phyloP scores from a whole-genome alignment of 345 rosid genomes.

The Brassica nigra region DNA sequence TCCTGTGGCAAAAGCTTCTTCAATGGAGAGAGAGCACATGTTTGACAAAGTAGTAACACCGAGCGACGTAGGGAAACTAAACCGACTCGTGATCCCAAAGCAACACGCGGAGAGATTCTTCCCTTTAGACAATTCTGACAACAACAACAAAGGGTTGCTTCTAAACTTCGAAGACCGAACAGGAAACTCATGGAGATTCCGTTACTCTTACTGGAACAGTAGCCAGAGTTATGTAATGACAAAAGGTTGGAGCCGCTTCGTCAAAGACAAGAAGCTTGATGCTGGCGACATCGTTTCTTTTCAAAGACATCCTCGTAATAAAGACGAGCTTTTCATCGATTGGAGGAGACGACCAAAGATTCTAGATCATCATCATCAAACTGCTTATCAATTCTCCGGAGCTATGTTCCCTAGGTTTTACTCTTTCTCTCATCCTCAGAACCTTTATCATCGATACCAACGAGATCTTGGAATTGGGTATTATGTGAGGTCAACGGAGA shows the following conservation, averaged over 20 bases:
- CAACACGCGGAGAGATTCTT: constrained; percentile 84
- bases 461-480: constrained; percentile 44
- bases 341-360: constrained; percentile 78
- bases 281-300: constrained; percentile 93
- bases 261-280: constrained; percentile 94
- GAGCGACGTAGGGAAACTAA: constrained; percentile 84
- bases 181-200: constrained; percentile 82
- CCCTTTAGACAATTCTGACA: constrained; percentile 50
- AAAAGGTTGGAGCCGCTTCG: constrained; percentile 96
- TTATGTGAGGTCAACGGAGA: constrained; percentile 8
- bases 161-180: constrained; percentile 80
- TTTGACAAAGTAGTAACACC: constrained; percentile 89
- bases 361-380: constrained; percentile 40
- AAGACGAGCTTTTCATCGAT: constrained; percentile 67
- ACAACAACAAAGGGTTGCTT: constrained; percentile 70
- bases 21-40: constrained; percentile 58
- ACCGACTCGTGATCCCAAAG: constrained; percentile 78
- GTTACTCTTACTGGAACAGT: constrained; percentile 97
- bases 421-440: constrained; percentile 49
- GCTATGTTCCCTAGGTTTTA: constrained; percentile 61
- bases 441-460: constrained; percentile 39
- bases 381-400: constrained; percentile 39
- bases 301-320: constrained; percentile 63
- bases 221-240: constrained; percentile 99
- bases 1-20: constrained; percentile 30